Evolutionary conservation across 1,139 yeast species (phyloP).

Genomic region (Yamadazyma atlantica): DNA sequence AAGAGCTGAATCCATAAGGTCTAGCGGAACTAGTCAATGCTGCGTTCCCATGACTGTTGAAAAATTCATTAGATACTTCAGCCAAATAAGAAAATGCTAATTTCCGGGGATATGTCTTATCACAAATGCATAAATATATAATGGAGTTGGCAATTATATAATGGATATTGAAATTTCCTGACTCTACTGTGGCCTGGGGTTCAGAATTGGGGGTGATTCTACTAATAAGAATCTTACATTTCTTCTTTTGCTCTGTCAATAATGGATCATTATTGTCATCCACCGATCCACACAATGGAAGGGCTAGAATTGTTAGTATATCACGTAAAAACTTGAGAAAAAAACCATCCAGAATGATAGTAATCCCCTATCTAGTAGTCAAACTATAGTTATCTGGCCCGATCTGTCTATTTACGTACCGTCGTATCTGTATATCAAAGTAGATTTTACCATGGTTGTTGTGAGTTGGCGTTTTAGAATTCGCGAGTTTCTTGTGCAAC

Average conservation of each 20-base stretch:
- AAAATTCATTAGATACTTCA: slow-evolving; percentile 82
- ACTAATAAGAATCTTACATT: slow-evolving; percentile 73
- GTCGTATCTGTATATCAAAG: slow-evolving; percentile 69
- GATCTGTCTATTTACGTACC: slow-evolving; percentile 61
- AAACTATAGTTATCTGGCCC: too few species aligned
- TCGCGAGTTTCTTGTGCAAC: not conserved
- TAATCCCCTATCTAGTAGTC: too few species aligned
- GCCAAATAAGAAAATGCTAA: slow-evolving; percentile 83
- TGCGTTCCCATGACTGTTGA: slow-evolving; percentile 74
- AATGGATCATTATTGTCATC: slow-evolving; percentile 68
- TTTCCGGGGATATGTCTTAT: slow-evolving; percentile 78
- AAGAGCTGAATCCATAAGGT: slow-evolving; percentile 88
- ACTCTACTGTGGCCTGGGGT: slow-evolving; percentile 81
- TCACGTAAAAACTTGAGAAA: not conserved
- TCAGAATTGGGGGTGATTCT: slow-evolving; percentile 81
- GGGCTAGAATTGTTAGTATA: slow-evolving; percentile 44
- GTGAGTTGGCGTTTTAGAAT: not conserved
- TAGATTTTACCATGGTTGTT: slow-evolving; percentile 61
- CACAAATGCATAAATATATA: slow-evolving; percentile 76
- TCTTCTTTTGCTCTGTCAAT: slow-evolving; percentile 76
- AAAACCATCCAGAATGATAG: too few species aligned
- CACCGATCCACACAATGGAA: slow-evolving; percentile 90
- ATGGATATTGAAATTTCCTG: slow-evolving; percentile 74
- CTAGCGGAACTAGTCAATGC: slow-evolving; percentile 62
- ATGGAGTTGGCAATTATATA: slow-evolving; percentile 65